Base-by-base conservation (phyloP, 805 yeast genomes). In the Suhomyces sp. region DNA sequence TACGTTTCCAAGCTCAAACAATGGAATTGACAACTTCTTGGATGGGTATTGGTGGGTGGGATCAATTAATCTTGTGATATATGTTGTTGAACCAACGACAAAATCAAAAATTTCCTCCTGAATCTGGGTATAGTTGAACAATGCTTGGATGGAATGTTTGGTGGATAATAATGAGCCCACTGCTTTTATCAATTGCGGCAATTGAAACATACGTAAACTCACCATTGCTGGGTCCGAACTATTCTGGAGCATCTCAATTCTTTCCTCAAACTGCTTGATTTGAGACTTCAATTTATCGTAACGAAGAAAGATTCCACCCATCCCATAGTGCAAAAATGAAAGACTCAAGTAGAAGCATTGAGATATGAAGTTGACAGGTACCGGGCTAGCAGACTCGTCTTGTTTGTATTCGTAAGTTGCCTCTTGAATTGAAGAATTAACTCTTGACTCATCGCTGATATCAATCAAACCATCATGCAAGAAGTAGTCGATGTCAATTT, bases 321-420 rank as follows among this genome's bases (percentile, higher is more conserved):
- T 73, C 43, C 98, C 99, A 69, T 87, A 94, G 58, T 93, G 92
- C 46, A 89, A 68, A 65, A 86, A 91, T 0, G 96, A 84, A 48
- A 87, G 74, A 5, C 92, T 83, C 51, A 94, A 66, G 62, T 79
- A 94, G 67, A 91, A 94, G 61, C 96, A 86, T 58, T 93, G 94
- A 7, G 97, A 84, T n/a, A 94, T 89, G 65, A 94, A 94, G 61
- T 94, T 93, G 5, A 17, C 21, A 4, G 41, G 41, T 10, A 17
- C 41, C 37, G 72, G 54, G 56, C 25, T 78, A 65, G 54, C 68
- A n/a, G 67, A 63, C 10, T 73, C 65, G 40, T 69, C 71, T 35
- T 70, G 65, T 5, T 76, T 68, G n/a, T 46, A 82, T 59, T 80
- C 83, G 47, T 80, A 83, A 46, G 78, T 77, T 4, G 89, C 86